Evolutionary conservation across 2,329 filamentous ascomycete species (phyloP).

Genomic region (Phoma sp.): DNA sequence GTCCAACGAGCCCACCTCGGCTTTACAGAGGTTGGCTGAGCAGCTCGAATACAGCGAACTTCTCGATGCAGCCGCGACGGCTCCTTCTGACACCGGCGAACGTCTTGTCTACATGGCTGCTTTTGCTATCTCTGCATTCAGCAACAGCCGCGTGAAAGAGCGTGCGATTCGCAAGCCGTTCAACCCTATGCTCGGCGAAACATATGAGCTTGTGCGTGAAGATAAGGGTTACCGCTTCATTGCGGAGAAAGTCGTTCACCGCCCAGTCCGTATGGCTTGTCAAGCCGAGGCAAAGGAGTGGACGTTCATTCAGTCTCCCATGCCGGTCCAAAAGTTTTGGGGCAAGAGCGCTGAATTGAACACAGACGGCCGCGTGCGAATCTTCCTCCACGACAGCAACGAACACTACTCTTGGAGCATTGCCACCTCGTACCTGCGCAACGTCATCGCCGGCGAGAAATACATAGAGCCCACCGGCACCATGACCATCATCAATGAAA

Average conservation of each 20-base stretch:
- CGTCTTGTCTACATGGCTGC: slow-evolving; percentile 85
- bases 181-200: slow-evolving; percentile 95
- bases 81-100: slow-evolving; percentile 65
- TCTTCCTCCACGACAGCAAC: slow-evolving; percentile 75
- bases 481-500: slow-evolving; percentile 86
- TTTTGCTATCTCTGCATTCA: slow-evolving; percentile 89
- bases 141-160: slow-evolving; percentile 82
- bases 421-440: slow-evolving; percentile 89
- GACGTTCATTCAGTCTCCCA: slow-evolving; percentile 86
- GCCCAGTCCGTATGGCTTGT: slow-evolving; percentile 89
- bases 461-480: slow-evolving; percentile 94
- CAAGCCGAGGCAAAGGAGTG: slow-evolving; percentile 87
- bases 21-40: slow-evolving; percentile 88
- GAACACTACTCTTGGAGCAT: slow-evolving; percentile 89
- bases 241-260: slow-evolving; percentile 94
- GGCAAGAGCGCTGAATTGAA: slow-evolving; percentile 94
- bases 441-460: slow-evolving; percentile 97
- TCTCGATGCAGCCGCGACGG: slow-evolving; percentile 68
- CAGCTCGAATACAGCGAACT: slow-evolving; percentile 89
- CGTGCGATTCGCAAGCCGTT: slow-evolving; percentile 94
- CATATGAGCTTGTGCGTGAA: slow-evolving; percentile 87
- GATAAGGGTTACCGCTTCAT: slow-evolving; percentile 88
- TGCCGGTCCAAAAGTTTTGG: slow-evolving; percentile 97
- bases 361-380: slow-evolving; percentile 83
- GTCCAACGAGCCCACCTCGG: slow-evolving; percentile 88